These are phyloP conservation scores for Pinus taeda DNA, from an alignment of 75 land plant genomes.

Conservation along the genomic window DNA sequence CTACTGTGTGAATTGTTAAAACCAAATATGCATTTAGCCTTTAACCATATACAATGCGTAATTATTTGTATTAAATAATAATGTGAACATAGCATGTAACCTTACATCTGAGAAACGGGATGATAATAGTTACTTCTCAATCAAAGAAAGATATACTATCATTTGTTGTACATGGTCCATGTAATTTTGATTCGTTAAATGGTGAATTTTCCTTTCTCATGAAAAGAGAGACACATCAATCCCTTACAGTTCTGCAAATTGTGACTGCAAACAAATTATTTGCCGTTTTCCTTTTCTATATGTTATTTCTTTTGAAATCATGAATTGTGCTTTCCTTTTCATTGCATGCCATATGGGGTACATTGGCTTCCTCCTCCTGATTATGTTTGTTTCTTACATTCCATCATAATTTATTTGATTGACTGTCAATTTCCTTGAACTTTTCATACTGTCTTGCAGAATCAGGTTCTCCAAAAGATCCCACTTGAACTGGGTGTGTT, in stretches of 20 bases:
- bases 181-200: not conserved
- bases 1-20: too few relatives aligned
- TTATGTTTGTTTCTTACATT: not conserved
- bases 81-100: too few relatives aligned
- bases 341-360: not conserved
- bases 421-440: not conserved
- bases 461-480: constrained; percentile 27
- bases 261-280: not conserved
- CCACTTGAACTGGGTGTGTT: constrained; percentile 15
- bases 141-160: not conserved
- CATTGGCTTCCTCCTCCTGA: not conserved
- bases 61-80: too few relatives aligned
- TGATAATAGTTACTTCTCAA: too few relatives aligned
- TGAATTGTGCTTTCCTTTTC: not conserved
- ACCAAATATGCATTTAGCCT: too few relatives aligned
- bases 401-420: not conserved
- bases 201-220: not conserved
- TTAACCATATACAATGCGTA: too few relatives aligned
- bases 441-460: constrained; percentile 16
- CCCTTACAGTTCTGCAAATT: not conserved
- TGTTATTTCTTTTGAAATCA: not conserved
- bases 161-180: not conserved
- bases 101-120: too few relatives aligned
- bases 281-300: not conserved
- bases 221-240: not conserved